A percentile compares a stretch with the other conserved stretches of the same genome.
These are phyloP conservation scores for Neltuma alba DNA, from an alignment of 306 rosid species.

Conservation along the genomic window DNA sequence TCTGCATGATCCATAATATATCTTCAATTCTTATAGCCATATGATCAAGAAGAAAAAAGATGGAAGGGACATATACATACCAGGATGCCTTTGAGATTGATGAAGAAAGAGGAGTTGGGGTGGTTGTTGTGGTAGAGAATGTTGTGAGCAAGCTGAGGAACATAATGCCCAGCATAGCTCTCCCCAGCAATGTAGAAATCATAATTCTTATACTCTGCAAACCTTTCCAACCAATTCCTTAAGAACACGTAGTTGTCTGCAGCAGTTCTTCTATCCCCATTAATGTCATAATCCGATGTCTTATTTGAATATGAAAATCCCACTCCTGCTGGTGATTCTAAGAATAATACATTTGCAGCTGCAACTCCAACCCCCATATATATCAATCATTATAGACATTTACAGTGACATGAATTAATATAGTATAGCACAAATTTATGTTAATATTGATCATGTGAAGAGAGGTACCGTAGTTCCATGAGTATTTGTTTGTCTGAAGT, in stretches of 20 bases:
- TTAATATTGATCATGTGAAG: no score
- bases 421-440: no score
- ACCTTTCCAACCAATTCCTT: conserved; percentile 86
- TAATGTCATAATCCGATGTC: conserved; percentile 58
- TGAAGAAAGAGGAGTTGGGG: conserved; percentile 44
- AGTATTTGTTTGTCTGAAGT: conserved; percentile 54
- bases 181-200: conserved; percentile 87
- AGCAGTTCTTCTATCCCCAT: conserved; percentile 83
- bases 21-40: no score
- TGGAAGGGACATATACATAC: conserved; percentile 53
- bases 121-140: conserved; percentile 65
- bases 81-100: conserved; percentile 87
- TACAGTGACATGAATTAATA: no score
- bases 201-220: conserved; percentile 70
- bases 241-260: conserved; percentile 62
- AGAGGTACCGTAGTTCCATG: conserved; percentile 88
- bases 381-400: no score
- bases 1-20: no score
- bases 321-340: conserved; percentile 91
- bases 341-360: conserved; percentile 85
- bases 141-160: conserved; percentile 86
- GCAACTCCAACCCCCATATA: background rate
- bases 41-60: no score
- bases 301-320: conserved; percentile 91
- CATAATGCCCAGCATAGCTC: conserved; percentile 95